These are phyloP conservation scores for Hansenula lynferdii DNA, from an alignment of 1,139 yeast species.

Conservation along the genomic window DNA sequence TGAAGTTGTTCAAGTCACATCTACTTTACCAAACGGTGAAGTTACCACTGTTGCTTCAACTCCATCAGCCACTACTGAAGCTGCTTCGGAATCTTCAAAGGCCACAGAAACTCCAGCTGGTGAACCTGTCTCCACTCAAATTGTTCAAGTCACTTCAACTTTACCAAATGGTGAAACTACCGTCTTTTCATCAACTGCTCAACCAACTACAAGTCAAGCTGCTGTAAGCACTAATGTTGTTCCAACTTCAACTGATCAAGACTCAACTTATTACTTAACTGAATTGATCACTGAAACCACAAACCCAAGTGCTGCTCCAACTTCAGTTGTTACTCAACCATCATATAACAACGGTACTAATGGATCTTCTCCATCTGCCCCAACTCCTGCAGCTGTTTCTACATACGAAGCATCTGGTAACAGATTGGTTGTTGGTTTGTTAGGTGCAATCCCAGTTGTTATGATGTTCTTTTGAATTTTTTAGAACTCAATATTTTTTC, in stretches of 20 bases:
- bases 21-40: neutral
- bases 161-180: no score
- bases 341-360: constrained; percentile 1
- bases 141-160: no score
- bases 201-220: neutral
- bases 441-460: neutral
- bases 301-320: neutral
- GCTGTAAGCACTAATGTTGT: neutral
- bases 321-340: neutral
- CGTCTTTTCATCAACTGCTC: neutral
- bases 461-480: neutral
- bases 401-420: constrained; percentile 2
- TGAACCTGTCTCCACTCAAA: no score
- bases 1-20: neutral
- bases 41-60: neutral
- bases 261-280: neutral
- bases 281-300: neutral
- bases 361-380: neutral
- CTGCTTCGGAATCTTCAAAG: no score
- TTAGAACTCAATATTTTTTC: neutral
- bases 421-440: neutral
- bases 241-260: constrained; percentile 1
- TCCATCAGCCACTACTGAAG: no score
- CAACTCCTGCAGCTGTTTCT: neutral
- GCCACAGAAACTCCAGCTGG: no score